Conservation (phyloP, 2,329 filamentous ascomycete genomes). For the Huntiella bhutanensis region DNA sequence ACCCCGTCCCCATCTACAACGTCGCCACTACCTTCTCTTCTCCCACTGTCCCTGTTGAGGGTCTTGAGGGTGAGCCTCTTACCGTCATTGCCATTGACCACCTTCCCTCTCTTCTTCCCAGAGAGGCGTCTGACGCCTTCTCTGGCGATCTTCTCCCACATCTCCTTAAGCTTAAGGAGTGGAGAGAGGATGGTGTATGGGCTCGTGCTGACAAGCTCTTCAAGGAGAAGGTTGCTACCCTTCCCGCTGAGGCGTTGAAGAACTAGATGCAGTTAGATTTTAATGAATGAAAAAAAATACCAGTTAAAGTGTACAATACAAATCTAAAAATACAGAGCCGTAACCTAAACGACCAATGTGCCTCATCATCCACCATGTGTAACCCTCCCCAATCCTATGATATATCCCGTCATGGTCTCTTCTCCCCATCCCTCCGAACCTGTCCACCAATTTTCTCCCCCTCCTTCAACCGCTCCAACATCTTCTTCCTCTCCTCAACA, state of each 20-base stretch:
- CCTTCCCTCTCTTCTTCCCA: slow-evolving; percentile 61
- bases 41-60: slow-evolving; percentile 61
- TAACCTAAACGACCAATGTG: neutral
- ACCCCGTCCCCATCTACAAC: slow-evolving; percentile 59
- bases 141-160: slow-evolving; percentile 59
- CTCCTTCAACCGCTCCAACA: slow-evolving; percentile 30
- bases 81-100: slow-evolving; percentile 81
- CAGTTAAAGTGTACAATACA: neutral
- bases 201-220: slow-evolving; percentile 67
- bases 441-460: slow-evolving; percentile 38
- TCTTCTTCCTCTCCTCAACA: slow-evolving; percentile 27
- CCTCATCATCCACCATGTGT: neutral
- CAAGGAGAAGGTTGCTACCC: slow-evolving; percentile 55
- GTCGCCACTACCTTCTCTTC: slow-evolving; percentile 73
- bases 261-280: slow-evolving; percentile 7
- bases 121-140: slow-evolving; percentile 77
- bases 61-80: slow-evolving; percentile 39
- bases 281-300: slow-evolving; percentile 1
- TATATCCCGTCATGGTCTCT: neutral
- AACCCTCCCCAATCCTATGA: neutral
- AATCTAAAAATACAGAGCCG: slow-evolving; percentile 7
- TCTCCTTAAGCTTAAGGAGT: slow-evolving; percentile 58
- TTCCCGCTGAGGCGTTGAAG: slow-evolving; percentile 29
- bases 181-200: slow-evolving; percentile 61
- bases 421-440: slow-evolving; percentile 20